Evolutionary conservation across 192 early-diverging fungal genomes (phyloP).

Genomic region (Cetraspora pellucida): DNA sequence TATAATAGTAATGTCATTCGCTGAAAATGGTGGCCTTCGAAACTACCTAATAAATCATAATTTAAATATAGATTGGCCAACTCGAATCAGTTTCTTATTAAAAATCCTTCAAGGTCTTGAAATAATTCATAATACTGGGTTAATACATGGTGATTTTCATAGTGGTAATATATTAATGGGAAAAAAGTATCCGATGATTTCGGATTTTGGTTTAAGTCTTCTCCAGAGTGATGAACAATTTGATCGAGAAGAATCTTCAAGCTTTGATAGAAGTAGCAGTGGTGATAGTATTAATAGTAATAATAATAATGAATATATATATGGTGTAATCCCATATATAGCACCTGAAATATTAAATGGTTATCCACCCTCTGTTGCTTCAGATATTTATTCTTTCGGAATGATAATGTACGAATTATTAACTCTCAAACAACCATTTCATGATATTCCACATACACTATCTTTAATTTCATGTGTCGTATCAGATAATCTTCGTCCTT

Average conservation of each 20-base stretch:
- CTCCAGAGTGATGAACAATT: background rate
- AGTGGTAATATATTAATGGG: conserved; percentile 15
- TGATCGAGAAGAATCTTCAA: background rate
- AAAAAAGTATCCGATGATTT: background rate
- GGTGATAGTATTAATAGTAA: background rate
- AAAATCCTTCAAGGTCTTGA: background rate
- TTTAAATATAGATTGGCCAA: background rate
- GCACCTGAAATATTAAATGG: conserved; percentile 43
- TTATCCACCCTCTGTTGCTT: conserved; percentile 36
- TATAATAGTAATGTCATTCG: conserved; percentile 5
- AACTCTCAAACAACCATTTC: conserved; percentile 41
- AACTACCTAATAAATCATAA: background rate
- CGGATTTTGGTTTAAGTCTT: conserved; percentile 8
- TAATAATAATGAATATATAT: background rate
- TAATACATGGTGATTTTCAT: conserved; percentile 25
- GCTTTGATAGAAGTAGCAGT: background rate
- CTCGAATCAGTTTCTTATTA: background rate
- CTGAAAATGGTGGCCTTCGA: background rate
- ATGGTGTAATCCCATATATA: conserved; percentile 42
- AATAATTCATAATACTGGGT: background rate
- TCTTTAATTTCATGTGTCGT: background rate
- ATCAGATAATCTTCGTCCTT: background rate
- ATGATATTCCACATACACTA: background rate
- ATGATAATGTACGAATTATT: conserved; percentile 49
- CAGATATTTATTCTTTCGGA: conserved; percentile 44